These are phyloP conservation scores for Sclerotinia minor DNA, from an alignment of 2,329 filamentous ascomycete genomes.

Conservation along the genomic window DNA sequence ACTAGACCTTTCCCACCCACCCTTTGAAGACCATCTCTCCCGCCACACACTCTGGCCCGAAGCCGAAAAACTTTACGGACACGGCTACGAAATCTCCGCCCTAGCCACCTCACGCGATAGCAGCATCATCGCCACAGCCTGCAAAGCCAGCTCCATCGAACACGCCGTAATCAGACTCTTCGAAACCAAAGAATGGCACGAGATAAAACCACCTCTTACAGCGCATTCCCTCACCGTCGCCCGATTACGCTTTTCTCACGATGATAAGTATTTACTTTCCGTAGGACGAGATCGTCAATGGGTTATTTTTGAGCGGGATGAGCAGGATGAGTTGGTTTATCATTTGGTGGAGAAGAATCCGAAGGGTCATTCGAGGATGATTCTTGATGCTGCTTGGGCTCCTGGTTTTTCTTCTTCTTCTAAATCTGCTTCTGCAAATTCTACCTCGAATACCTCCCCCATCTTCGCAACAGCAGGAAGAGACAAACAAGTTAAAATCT, in stretches of 20 bases:
- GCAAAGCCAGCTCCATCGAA: slow-evolving; percentile 86
- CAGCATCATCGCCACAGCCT: slow-evolving; percentile 80
- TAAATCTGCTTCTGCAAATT: slow-evolving; percentile 29
- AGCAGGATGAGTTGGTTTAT: slow-evolving; percentile 49
- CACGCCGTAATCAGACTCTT: slow-evolving; percentile 94
- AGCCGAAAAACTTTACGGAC: slow-evolving; percentile 93
- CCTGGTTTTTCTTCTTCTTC: slow-evolving; percentile 42
- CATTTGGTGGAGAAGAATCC: slow-evolving; percentile 63
- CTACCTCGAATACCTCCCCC: neutral
- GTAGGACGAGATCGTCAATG: slow-evolving; percentile 92
- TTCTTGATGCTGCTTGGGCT: slow-evolving; percentile 84
- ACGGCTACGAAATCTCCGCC: slow-evolving; percentile 94
- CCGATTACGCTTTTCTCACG: slow-evolving; percentile 73
- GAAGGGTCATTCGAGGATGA: slow-evolving; percentile 91
- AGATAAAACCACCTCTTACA: slow-evolving; percentile 78
- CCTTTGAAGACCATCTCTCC: slow-evolving; percentile 85
- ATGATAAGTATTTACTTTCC: slow-evolving; percentile 75
- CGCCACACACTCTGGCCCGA: slow-evolving; percentile 95
- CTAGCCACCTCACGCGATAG: slow-evolving; percentile 77
- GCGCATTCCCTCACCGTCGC: slow-evolving; percentile 87
- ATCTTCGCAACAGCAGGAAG: slow-evolving; percentile 85
- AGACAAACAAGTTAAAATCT: slow-evolving; percentile 81
- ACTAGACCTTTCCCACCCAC: slow-evolving; percentile 69
- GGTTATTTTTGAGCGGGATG: slow-evolving; percentile 69
- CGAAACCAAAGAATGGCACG: slow-evolving; percentile 83